Percentiles rank a stretch among this genome's conserved stretches.
Evolutionary conservation across 2,329 filamentous ascomycete species (phyloP).

Genomic region (Aspergillus ruber): DNA sequence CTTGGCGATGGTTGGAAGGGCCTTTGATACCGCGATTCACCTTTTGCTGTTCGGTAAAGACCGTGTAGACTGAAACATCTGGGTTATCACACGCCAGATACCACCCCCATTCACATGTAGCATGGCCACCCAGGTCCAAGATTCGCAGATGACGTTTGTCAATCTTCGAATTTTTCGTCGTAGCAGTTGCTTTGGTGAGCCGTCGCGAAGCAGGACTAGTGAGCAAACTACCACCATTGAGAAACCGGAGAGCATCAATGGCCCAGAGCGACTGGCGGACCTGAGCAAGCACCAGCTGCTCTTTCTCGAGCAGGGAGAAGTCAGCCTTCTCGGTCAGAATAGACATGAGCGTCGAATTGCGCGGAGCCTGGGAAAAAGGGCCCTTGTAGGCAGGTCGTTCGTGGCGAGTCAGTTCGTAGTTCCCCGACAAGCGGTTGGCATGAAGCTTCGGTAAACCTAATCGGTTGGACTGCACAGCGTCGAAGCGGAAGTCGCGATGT

Average conservation of each 20-base stretch:
- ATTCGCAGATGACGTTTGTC: constrained; percentile 52
- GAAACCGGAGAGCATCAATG: constrained; percentile 54
- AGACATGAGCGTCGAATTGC: constrained; percentile 58
- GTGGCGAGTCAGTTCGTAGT: constrained; percentile 69
- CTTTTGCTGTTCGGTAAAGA: constrained; percentile 67
- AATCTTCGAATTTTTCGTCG: constrained; percentile 16
- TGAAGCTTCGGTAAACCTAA: constrained; percentile 67
- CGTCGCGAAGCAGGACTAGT: constrained; percentile 45
- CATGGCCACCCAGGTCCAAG: constrained; percentile 79
- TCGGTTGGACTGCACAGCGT: constrained; percentile 78
- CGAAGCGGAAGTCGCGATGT: constrained; percentile 76
- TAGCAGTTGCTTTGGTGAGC: constrained; percentile 23
- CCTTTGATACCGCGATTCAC: constrained; percentile 72
- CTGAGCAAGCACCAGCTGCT: constrained; percentile 72
- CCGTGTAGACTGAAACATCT: constrained; percentile 79
- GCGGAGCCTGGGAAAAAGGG: constrained; percentile 63
- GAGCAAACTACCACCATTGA: constrained; percentile 56
- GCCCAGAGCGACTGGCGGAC: constrained; percentile 56
- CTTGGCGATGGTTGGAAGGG: constrained; percentile 78
- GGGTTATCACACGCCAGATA: constrained; percentile 81
- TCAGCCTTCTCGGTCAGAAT: constrained; percentile 48
- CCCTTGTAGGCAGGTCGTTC: constrained; percentile 65
- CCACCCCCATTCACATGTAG: constrained; percentile 93
- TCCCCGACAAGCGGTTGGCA: constrained; percentile 74
- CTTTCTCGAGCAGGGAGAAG: constrained; percentile 56